These are phyloP conservation scores for Cenchrus purpureus DNA, from an alignment of 176 grass and related monocot genomes.

Conservation along the genomic window DNA sequence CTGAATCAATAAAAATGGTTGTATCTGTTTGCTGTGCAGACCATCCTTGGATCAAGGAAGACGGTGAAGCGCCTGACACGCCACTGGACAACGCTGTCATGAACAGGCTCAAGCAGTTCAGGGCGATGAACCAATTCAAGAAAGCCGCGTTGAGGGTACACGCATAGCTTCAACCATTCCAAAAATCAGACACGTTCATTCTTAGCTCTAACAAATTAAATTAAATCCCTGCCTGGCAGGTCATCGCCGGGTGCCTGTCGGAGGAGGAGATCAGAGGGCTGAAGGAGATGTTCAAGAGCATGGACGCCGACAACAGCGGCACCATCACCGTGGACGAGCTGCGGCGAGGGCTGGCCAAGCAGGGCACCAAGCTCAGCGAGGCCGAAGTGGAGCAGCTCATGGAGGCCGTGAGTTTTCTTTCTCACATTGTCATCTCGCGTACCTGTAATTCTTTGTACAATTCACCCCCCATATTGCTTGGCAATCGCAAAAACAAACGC, in stretches of 20 bases:
- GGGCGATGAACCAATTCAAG: slow-evolving; percentile 94
- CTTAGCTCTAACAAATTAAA: neutral
- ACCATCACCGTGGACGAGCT: slow-evolving; percentile 86
- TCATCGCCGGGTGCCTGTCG: slow-evolving; percentile 78
- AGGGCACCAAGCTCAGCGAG: slow-evolving; percentile 79
- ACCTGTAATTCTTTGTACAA: neutral
- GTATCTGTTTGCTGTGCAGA: slow-evolving; percentile 41
- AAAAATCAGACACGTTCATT: neutral
- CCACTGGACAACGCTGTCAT: slow-evolving; percentile 81
- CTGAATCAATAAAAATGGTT: neutral
- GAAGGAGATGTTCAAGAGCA: slow-evolving; percentile 90
- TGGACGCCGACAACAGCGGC: slow-evolving; percentile 82
- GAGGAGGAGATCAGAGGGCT: slow-evolving; percentile 88
- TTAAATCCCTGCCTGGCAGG: slow-evolving; percentile 32
- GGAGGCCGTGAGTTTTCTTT: slow-evolving; percentile 63
- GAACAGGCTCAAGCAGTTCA: slow-evolving; percentile 87
- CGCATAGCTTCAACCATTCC: neutral
- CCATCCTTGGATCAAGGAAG: slow-evolving; percentile 93
- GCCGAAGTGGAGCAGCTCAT: slow-evolving; percentile 78
- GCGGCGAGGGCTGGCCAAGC: slow-evolving; percentile 62
- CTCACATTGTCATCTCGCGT: neutral
- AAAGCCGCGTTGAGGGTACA: slow-evolving; percentile 83
- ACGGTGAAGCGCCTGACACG: slow-evolving; percentile 85
- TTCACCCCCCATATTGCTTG: neutral
- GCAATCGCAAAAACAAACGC: neutral